phyloP scores from a whole-genome alignment of 2,329 filamentous ascomycete genomes.

The Colletotrichum tropicicola region DNA sequence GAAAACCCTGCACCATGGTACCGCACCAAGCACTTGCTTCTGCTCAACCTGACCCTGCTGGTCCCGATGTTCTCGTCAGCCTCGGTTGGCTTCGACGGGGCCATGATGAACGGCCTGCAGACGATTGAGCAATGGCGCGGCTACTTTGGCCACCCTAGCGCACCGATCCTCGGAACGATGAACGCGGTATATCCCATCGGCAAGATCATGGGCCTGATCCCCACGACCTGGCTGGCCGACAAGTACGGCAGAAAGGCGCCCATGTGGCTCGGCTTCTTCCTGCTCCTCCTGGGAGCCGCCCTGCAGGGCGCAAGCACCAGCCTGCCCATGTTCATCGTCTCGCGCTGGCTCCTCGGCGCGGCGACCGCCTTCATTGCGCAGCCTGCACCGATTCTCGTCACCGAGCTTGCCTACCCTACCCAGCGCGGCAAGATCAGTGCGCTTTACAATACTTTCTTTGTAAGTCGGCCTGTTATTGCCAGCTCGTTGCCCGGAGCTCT shows the following conservation, averaged over 20 bases:
- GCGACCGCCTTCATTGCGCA: conserved; percentile 39
- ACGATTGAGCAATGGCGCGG: conserved; percentile 44
- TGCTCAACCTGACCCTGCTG: conserved; percentile 53
- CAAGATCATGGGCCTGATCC: conserved; percentile 24
- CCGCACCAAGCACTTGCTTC: conserved; percentile 48
- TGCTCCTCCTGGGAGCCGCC: conserved; percentile 42
- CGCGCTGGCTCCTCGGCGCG: conserved; percentile 44
- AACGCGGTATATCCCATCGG: conserved; percentile 27
- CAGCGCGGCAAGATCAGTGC: conserved; percentile 43
- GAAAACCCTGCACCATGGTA: conserved; percentile 51
- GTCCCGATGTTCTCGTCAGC: conserved; percentile 52
- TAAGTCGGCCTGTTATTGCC: not conserved
- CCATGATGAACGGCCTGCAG: conserved; percentile 46
- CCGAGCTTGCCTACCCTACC: conserved; percentile 45
- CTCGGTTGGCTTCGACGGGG: conserved; percentile 50
- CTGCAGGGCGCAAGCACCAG: conserved; percentile 37
- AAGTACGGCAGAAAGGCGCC: conserved; percentile 45
- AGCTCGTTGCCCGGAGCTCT: not conserved
- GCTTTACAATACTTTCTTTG: conserved; percentile 55
- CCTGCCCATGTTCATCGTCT: conserved; percentile 43
- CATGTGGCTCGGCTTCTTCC: conserved; percentile 39
- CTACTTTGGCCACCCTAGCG: conserved; percentile 39
- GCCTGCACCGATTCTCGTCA: conserved; percentile 43
- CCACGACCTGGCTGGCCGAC: conserved; percentile 38
- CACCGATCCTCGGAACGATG: conserved; percentile 22